Conservation (phyloP, 1,139 yeast species). For the Candida dubliniensis region DNA sequence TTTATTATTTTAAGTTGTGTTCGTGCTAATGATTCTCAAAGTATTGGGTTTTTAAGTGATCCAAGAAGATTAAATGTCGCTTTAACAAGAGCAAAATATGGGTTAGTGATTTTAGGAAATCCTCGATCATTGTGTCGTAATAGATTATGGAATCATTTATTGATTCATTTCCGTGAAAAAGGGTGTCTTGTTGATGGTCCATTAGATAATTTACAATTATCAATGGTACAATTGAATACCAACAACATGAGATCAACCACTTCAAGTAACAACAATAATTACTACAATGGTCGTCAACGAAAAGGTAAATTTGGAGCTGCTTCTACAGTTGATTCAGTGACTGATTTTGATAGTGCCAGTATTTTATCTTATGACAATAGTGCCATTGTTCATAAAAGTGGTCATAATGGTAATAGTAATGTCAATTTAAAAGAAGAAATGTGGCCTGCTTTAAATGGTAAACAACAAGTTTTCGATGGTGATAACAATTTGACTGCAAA, state of each 20-base stretch:
- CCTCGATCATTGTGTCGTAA: slow-evolving; percentile 76
- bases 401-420: not conserved
- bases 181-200: slow-evolving; percentile 95
- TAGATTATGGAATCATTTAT: slow-evolving; percentile 74
- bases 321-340: slow-evolving; percentile 11
- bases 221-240: slow-evolving; percentile 57
- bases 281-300: not conserved
- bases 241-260: slow-evolving; percentile 3
- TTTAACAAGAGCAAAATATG: slow-evolving; percentile 85
- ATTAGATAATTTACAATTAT: slow-evolving; percentile 72
- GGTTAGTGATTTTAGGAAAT: slow-evolving; percentile 79
- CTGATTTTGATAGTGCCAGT: slow-evolving; percentile 48
- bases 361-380: slow-evolving; percentile 45
- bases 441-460: slow-evolving; percentile 37
- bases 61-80: slow-evolving; percentile 93
- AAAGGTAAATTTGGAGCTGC: slow-evolving; percentile 13
- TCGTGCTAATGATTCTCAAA: slow-evolving; percentile 80
- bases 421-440: slow-evolving; percentile 15
- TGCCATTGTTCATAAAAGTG: not conserved
- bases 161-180: slow-evolving; percentile 76
- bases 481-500: slow-evolving; percentile 37
- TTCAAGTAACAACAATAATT: slow-evolving; percentile 6
- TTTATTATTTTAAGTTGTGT: slow-evolving; percentile 88
- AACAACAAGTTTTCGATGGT: not conserved
- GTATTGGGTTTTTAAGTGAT: slow-evolving; percentile 85